Conservation (phyloP, 2,329 filamentous ascomycete species). For the Venturia nashicola region DNA sequence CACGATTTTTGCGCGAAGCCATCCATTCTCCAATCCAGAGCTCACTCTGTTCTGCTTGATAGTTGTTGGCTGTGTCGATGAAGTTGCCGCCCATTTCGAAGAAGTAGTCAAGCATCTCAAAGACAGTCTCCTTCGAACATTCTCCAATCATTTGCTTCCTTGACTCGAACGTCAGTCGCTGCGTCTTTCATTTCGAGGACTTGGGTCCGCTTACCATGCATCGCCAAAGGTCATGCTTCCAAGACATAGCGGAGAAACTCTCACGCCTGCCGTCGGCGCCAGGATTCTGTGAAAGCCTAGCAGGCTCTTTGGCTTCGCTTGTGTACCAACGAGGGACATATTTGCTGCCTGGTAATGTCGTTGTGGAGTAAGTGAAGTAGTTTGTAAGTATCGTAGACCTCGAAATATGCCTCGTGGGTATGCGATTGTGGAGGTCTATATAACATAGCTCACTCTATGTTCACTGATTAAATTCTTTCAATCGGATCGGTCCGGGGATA, state of each 20-base stretch:
- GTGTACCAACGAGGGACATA: not conserved
- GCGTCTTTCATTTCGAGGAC: not conserved
- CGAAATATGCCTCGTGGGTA: too few relatives aligned
- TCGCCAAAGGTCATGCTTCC: constrained; percentile 44
- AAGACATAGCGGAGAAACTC: constrained; percentile 41
- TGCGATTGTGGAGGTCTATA: too few relatives aligned
- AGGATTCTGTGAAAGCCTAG: constrained; percentile 42
- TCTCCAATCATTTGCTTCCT: constrained; percentile 25
- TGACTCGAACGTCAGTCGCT: not conserved
- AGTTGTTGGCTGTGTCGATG: constrained; percentile 35
- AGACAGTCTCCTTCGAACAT: constrained; percentile 31
- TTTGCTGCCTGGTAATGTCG: not conserved
- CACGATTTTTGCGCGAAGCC: constrained; percentile 28
- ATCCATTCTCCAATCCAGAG: constrained; percentile 40
- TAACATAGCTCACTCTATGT: too few relatives aligned
- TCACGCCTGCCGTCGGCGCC: constrained; percentile 37
- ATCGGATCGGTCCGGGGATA: too few relatives aligned
- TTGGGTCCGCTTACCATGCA: constrained; percentile 25
- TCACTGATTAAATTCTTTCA: too few relatives aligned
- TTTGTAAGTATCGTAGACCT: too few relatives aligned
- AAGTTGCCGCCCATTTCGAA: constrained; percentile 36
- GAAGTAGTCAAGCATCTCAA: constrained; percentile 36
- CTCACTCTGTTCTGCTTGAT: constrained; percentile 37
- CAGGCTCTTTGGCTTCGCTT: constrained; percentile 16
- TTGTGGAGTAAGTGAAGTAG: too few relatives aligned